Conservation (phyloP, 495 filamentous ascomycete genomes). For the Oidiodendron maius region DNA sequence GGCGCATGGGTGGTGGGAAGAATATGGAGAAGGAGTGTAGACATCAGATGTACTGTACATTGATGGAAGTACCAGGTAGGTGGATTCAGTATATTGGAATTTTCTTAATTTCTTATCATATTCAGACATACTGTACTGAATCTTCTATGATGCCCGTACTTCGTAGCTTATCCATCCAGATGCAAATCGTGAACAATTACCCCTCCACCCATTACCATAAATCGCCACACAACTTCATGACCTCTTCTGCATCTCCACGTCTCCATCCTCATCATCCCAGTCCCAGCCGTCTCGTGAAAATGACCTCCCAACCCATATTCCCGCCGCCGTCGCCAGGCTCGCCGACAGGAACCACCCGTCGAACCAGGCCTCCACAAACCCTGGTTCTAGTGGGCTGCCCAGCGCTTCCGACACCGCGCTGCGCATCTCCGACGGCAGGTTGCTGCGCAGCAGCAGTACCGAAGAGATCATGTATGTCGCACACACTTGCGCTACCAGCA, state of each 20-base stretch:
- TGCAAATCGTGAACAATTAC: too few species aligned
- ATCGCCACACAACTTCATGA: conserved; percentile 14
- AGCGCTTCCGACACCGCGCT: conserved; percentile 66
- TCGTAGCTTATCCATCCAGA: too few species aligned
- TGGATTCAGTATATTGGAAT: too few species aligned
- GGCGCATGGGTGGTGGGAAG: too few species aligned
- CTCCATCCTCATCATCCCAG: conserved; percentile 54
- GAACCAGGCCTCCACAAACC: conserved; percentile 82
- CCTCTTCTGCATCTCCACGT: conserved; percentile 64
- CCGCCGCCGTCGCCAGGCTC: conserved; percentile 53
- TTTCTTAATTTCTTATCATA: too few species aligned
- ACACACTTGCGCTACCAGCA: conserved; percentile 68
- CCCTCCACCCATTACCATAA: too few species aligned
- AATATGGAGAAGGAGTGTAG: too few species aligned
- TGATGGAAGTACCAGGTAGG: too few species aligned
- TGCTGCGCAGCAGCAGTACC: conserved; percentile 65
- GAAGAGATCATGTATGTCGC: conserved; percentile 76
- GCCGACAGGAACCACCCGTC: conserved; percentile 72
- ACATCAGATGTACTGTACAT: too few species aligned
- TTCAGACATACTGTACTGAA: too few species aligned
- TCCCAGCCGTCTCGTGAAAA: conserved; percentile 43
- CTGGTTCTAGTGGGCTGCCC: conserved; percentile 59
- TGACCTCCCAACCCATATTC: conserved; percentile 63
- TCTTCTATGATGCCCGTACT: too few species aligned
- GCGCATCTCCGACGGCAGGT: conserved; percentile 65